Evolutionary conservation across 1,139 yeast species (phyloP).

Genomic region (Meyerozyma carpophila): DNA sequence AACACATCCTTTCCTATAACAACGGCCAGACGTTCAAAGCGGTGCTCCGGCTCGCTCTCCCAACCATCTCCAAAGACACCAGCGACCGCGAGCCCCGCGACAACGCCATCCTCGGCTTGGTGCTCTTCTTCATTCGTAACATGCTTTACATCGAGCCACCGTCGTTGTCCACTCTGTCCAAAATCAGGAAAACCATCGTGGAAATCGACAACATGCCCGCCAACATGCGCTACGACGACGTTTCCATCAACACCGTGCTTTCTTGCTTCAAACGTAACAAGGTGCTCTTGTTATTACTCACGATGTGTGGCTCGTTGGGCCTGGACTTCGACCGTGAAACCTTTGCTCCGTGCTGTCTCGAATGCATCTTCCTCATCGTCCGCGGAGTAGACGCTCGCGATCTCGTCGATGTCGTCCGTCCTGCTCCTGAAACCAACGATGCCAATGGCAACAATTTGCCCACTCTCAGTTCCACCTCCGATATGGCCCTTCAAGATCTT

Average conservation of each 20-base stretch:
- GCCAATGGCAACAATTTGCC: slow-evolving; percentile 11
- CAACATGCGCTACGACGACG: slow-evolving; percentile 56
- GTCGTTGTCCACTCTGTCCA: slow-evolving; percentile 41
- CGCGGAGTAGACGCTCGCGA: slow-evolving; percentile 38
- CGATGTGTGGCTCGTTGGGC: slow-evolving; percentile 63
- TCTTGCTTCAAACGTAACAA: slow-evolving; percentile 57
- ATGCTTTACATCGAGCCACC: slow-evolving; percentile 72
- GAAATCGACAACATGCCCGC: slow-evolving; percentile 46
- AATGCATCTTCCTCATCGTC: slow-evolving; percentile 59
- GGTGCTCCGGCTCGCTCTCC: slow-evolving; percentile 63
- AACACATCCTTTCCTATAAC: slow-evolving; percentile 52
- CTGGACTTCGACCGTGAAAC: slow-evolving; percentile 55
- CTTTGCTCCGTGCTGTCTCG: slow-evolving; percentile 63
- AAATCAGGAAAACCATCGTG: slow-evolving; percentile 18
- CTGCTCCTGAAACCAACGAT: slow-evolving; percentile 10
- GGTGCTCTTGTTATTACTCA: slow-evolving; percentile 65
- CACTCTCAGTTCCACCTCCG: slow-evolving; percentile 21
- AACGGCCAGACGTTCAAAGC: slow-evolving; percentile 65
- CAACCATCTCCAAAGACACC: slow-evolving; percentile 52
- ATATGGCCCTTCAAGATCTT: slow-evolving; percentile 46
- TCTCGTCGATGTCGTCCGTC: not conserved
- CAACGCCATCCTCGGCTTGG: slow-evolving; percentile 65
- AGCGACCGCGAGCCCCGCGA: slow-evolving; percentile 66
- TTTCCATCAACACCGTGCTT: slow-evolving; percentile 57
- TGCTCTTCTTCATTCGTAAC: slow-evolving; percentile 71